Conservation (phyloP, 2,329 filamentous ascomycete genomes). For the Ceratocystiopsis brevicomis region DNA sequence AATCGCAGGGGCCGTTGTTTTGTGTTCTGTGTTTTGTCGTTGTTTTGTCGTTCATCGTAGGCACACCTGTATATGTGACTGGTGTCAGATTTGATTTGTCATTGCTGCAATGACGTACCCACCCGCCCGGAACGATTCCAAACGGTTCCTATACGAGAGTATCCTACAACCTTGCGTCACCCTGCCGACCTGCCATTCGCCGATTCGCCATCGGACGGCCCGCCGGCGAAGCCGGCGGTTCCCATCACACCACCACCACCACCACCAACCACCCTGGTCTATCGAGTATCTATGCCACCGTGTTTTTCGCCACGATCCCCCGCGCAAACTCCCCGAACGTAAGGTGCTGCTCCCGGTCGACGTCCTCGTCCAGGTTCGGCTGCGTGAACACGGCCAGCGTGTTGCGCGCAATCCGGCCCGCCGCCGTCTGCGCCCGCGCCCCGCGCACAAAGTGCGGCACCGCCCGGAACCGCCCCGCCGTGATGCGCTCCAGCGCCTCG, state of each 20-base stretch:
- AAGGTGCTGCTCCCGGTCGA: conserved; percentile 46
- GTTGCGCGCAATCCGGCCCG: conserved; percentile 49
- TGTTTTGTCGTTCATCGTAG: neutral
- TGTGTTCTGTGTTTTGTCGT: neutral
- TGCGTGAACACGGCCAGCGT: conserved; percentile 95
- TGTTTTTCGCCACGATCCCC: conserved; percentile 40
- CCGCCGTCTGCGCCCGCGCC: conserved; percentile 27
- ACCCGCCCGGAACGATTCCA: no score
- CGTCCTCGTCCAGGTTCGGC: conserved; percentile 69
- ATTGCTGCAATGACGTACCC: no score
- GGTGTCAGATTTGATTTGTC: no score
- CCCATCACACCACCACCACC: no score
- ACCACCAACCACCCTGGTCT: no score
- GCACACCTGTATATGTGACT: no score
- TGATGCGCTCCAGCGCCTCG: conserved; percentile 79
- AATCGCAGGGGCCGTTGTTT: no score
- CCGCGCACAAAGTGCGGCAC: conserved; percentile 92
- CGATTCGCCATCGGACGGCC: no score
- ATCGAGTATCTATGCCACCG: conserved; percentile 12
- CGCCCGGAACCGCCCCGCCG: conserved; percentile 74
- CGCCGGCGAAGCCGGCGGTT: no score
- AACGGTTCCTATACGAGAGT: no score
- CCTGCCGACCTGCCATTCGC: no score
- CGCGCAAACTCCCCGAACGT: conserved; percentile 62
- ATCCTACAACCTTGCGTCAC: no score